These are phyloP conservation scores for Curvularia spicifera DNA, from an alignment of 2,329 filamentous ascomycete species.

Conservation along the genomic window DNA sequence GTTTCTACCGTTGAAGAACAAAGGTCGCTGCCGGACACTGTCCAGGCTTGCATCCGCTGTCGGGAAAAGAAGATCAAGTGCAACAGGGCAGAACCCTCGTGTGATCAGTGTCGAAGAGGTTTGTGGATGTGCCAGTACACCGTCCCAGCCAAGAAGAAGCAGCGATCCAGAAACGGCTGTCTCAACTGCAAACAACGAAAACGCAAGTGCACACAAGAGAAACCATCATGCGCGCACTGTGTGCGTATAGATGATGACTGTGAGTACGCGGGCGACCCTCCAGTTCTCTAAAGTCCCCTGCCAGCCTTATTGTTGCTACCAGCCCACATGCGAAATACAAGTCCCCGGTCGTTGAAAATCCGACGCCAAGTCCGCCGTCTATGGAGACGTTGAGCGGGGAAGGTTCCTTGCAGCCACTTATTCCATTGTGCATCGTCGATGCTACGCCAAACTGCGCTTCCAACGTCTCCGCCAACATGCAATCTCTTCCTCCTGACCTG, in stretches of 20 bases:
- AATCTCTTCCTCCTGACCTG: background rate
- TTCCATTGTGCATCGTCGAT: background rate
- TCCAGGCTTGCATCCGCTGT: conserved; percentile 30
- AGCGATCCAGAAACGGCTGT: conserved; percentile 42
- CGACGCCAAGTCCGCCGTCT: background rate
- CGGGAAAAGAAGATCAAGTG: conserved; percentile 43
- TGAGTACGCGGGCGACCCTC: conserved; percentile 32
- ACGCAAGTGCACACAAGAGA: conserved; percentile 44
- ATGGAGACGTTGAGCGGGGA: conserved; percentile 1
- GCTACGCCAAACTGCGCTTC: background rate
- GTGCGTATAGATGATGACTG: conserved; percentile 39
- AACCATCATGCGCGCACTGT: conserved; percentile 39
- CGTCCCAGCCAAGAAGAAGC: conserved; percentile 23
- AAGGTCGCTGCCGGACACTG: conserved; percentile 18
- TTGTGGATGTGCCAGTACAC: conserved; percentile 43
- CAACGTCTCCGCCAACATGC: conserved; percentile 2
- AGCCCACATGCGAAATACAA: background rate
- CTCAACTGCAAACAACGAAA: conserved; percentile 38
- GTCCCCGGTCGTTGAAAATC: background rate
- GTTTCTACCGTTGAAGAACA: conserved; percentile 10
- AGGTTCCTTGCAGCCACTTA: background rate
- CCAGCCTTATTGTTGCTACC: background rate
- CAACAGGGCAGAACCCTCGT: conserved; percentile 37
- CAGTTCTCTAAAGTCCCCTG: conserved; percentile 3
- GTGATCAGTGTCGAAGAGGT: conserved; percentile 40